Base-by-base conservation (phyloP, 106 monocot species). In the Dioscorea zingiberensis region DNA sequence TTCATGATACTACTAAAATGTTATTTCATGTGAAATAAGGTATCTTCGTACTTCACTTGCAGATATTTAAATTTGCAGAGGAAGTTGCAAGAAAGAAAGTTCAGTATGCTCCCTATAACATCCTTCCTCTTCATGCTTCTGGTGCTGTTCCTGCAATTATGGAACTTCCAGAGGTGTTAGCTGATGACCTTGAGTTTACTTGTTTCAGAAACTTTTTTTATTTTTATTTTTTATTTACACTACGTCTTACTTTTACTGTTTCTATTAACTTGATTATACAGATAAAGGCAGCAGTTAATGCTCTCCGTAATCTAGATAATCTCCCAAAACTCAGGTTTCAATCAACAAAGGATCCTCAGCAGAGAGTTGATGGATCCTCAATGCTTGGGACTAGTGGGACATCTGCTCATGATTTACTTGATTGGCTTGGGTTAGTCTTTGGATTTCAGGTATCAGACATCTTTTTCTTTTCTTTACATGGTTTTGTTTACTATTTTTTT, bases 41-140 rank as follows among this genome's bases (percentile, higher is more conserved):
- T 19, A 44, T 58, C 47, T 63, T 28, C 46, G 38, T 26, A 58
- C 13, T 53, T 12, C 61, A 56, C 51, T 79, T 78, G 26, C 76
- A 95, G 95, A 78, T 83, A 58, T 64, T 68, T 59, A 83, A 59
- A 57, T 91, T 77, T 83, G 95, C 95, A 56, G 79, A 27, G 77
- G 91, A 85, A 63, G 83, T 95, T 65, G 95, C 91, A 69, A 73
- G 69, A 53, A 91, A 91, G 71, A 95, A 91, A 81, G 79, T 76
- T 67, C 82, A 90, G 44, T 95, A 87, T 78, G 73, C 73, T 22
- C 85, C 76, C 45, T 95, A 85, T 68, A 95, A 95, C 77, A 91
- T 95, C 74, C 91, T 95, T 70, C 95, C 95, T 68, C 82, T 95
- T 67, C 58, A 80, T 80, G 57, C 74, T 69, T 69, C 85, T 63